Conservation (phyloP, 331 rosid genomes). For the Erythrophleum ivorense region DNA sequence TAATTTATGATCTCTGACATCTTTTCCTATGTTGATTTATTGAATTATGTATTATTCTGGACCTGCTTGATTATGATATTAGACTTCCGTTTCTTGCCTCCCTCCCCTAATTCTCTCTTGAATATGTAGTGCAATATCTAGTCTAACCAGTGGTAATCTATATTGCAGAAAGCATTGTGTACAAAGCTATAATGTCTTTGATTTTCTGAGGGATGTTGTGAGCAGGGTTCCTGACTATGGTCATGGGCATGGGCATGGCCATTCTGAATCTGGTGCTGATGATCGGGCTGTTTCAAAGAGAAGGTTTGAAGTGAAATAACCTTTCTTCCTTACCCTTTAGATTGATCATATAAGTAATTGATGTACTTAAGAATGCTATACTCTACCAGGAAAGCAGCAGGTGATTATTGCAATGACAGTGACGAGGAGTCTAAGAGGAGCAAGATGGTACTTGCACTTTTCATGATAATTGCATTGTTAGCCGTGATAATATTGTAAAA, state of each 20-base stretch:
- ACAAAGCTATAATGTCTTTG: slow-evolving; percentile 89
- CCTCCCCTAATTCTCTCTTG: background rate
- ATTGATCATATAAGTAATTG: slow-evolving; percentile 31
- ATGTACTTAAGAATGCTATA: slow-evolving; percentile 33
- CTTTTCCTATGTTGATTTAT: background rate
- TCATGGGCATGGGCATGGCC: slow-evolving; percentile 81
- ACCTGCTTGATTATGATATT: slow-evolving; percentile 19
- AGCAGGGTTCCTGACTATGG: slow-evolving; percentile 92
- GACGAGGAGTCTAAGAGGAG: slow-evolving; percentile 90
- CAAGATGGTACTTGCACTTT: slow-evolving; percentile 70
- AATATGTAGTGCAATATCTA: background rate
- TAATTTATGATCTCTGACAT: background rate
- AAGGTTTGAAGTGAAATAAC: slow-evolving; percentile 58
- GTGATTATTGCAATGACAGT: slow-evolving; percentile 74
- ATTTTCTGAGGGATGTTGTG: slow-evolving; percentile 89
- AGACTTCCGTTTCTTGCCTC: slow-evolving; percentile 21
- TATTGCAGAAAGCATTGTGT: slow-evolving; percentile 95
- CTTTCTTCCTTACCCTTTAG: slow-evolving; percentile 5
- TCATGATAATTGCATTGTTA: background rate
- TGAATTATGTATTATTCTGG: background rate
- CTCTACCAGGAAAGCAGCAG: slow-evolving; percentile 72
- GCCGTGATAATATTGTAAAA: background rate
- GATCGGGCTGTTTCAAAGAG: slow-evolving; percentile 70
- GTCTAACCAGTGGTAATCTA: slow-evolving; percentile 33
- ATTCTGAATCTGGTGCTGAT: slow-evolving; percentile 81